These are phyloP conservation scores for Heterobasidion annosum DNA, from an alignment of 1,284 basidiomycete species.

Conservation along the genomic window DNA sequence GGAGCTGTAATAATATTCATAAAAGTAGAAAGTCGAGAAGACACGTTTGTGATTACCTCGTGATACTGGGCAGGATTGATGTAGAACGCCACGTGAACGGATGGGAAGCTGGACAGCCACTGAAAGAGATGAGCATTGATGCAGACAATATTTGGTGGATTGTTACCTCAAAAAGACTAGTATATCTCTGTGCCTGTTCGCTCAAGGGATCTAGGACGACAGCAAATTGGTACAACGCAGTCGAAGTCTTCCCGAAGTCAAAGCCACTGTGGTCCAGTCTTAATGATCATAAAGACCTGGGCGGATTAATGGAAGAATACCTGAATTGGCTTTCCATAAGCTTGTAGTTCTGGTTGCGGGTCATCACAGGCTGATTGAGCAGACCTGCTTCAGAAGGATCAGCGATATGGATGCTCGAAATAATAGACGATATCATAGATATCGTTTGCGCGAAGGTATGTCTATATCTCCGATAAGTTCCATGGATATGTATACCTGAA, in stretches of 20 bases:
- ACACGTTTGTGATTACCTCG: constrained; percentile 39
- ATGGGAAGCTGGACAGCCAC: constrained; percentile 54
- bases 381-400: constrained; percentile 69
- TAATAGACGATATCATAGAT: constrained; percentile 58
- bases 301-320: constrained; percentile 26
- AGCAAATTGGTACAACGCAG: constrained; percentile 66
- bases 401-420: constrained; percentile 56
- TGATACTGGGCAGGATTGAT: constrained; percentile 60
- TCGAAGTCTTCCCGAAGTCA: constrained; percentile 55
- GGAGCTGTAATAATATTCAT: constrained; percentile 42
- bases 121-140: constrained; percentile 3
- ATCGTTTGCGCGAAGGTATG: constrained; percentile 49
- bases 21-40: neutral
- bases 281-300: neutral
- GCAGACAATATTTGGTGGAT: neutral
- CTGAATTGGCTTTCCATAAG: constrained; percentile 52
- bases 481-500: neutral
- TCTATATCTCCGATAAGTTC: constrained; percentile 22
- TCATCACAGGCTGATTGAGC: constrained; percentile 51
- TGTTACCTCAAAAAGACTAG: constrained; percentile 64
- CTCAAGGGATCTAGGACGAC: constrained; percentile 82
- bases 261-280: constrained; percentile 42
- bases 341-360: constrained; percentile 52
- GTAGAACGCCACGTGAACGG: constrained; percentile 64
- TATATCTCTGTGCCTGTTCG: constrained; percentile 80